Percentiles rank a stretch among this genome's conserved stretches.
phyloP scores from a whole-genome alignment of 1,284 basidiomycete genomes.

The Coniferiporia weirii region DNA sequence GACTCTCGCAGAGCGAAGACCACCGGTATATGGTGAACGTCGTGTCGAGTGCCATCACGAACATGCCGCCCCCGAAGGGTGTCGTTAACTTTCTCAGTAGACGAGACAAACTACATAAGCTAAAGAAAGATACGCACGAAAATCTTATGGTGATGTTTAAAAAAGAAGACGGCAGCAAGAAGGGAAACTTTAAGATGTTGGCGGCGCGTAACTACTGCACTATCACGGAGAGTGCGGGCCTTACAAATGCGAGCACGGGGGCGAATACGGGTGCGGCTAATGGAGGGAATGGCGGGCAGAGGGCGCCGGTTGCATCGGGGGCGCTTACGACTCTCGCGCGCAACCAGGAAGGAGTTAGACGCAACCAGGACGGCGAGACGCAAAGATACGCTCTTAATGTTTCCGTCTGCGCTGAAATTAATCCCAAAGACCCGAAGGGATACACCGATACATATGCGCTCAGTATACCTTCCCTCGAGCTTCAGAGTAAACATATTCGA shows the following conservation, averaged over 20 bases:
- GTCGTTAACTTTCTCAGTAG: constrained; percentile 30
- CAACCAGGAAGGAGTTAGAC: constrained; percentile 18
- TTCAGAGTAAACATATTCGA: too few species aligned
- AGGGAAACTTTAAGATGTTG: constrained; percentile 17
- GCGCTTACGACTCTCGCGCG: constrained; percentile 20
- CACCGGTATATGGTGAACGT: constrained; percentile 33
- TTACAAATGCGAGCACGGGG: constrained; percentile 8
- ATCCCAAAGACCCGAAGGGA: constrained; percentile 22
- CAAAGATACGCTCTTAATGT: constrained; percentile 21
- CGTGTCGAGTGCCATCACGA: constrained; percentile 32
- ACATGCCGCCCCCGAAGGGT: constrained; percentile 34
- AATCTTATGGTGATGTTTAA: constrained; percentile 25
- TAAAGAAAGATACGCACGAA: constrained; percentile 32
- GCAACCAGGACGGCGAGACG: constrained; percentile 21
- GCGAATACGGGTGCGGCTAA: background rate
- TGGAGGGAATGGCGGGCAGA: background rate
- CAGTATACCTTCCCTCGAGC: constrained; percentile 22
- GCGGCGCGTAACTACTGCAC: constrained; percentile 23
- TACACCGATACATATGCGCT: constrained; percentile 23
- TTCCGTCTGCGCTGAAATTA: constrained; percentile 22
- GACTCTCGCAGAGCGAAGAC: constrained; percentile 24
- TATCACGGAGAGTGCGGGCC: constrained; percentile 24
- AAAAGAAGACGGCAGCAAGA: background rate
- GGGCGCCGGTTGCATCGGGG: constrained; percentile 3
- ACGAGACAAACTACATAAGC: constrained; percentile 27